These are phyloP conservation scores for Pseudogymnoascus sp. DNA, from an alignment of 2,329 filamentous ascomycete species.

Conservation along the genomic window DNA sequence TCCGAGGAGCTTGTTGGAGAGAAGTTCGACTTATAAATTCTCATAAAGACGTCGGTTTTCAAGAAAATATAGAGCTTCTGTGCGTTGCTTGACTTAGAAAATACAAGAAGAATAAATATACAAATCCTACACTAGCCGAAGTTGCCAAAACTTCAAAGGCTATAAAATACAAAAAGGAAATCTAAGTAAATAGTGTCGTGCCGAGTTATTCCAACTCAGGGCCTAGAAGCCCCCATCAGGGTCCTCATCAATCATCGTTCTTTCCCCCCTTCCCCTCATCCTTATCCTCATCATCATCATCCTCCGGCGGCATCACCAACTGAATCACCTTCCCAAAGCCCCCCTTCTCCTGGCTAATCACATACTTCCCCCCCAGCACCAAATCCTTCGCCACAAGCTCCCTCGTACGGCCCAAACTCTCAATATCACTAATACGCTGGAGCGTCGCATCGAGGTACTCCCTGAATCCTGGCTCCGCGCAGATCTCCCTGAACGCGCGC, in stretches of 20 bases:
- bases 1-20: too few species aligned
- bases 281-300: constrained; percentile 22
- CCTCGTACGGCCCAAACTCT: constrained; percentile 85
- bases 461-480: constrained; percentile 66
- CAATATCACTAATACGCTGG: constrained; percentile 82
- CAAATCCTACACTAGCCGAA: constrained; percentile 6
- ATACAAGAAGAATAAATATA: not conserved
- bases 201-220: not conserved
- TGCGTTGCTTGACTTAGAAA: too few species aligned
- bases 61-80: too few species aligned
- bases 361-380: constrained; percentile 75
- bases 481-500: constrained; percentile 80
- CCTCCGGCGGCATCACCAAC: constrained; percentile 18
- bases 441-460: constrained; percentile 75
- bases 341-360: constrained; percentile 38
- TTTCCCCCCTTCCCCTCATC: constrained; percentile 13
- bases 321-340: constrained; percentile 20
- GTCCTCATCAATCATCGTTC: constrained; percentile 5
- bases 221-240: not conserved
- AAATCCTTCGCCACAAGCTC: constrained; percentile 94
- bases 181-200: constrained; percentile 3
- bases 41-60: too few species aligned
- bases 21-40: too few species aligned
- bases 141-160: not conserved
- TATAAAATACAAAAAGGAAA: constrained; percentile 9